Evolutionary conservation across 768 basidiomycete genomes (phyloP), one percentile per base, ranked within the genome.

Genomic region (Melanogaster broomeanus): DNA sequence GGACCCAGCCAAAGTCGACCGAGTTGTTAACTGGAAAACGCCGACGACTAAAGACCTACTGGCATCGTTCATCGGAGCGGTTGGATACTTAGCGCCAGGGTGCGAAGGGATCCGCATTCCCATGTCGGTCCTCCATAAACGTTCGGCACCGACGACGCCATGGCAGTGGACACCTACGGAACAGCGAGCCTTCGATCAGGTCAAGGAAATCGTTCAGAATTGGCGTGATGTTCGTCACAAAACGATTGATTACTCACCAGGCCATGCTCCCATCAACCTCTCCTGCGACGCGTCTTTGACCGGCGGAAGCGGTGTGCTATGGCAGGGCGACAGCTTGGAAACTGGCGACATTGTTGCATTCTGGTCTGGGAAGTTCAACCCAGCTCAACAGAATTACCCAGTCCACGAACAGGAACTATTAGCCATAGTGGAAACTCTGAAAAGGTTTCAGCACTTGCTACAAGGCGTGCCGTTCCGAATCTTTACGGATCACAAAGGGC

Each of bases 1-100:
- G 72, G 75, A 78, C 42, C 72, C 73, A 0, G 56, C 71, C 31
- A 79, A 78, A 46, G 74, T 79, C 0, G 72, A 76, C 38, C 52
- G 55, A 0, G 60, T 77, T 0, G 5, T 63, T 1, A 71, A 45
- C 45, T 45, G 45, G 45, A 45, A 45, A 24, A 21, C 21, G 2
- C 45, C 45, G 2, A 34, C 16, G 12, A 35, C 15, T 19, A 31
- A 18, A n/a, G n/a, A n/a, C n/a, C n/a, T n/a, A n/a, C n/a, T n/a
- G n/a, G n/a, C n/a, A n/a, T n/a, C n/a, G n/a, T 45, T 45, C 45
- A 34, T 45, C 22, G 45, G 45, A 2, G 4, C 3, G 2, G 38
- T 19, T 6, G 38, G 38, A 18, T 39, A 18, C 19, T n/a, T 39
- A 9, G 30, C 19, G n/a, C n/a, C n/a, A n/a, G n/a, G n/a, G n/a